Conservation (phyloP, 2,329 filamentous ascomycete genomes). For the Aspergillus hiratsukae region DNA sequence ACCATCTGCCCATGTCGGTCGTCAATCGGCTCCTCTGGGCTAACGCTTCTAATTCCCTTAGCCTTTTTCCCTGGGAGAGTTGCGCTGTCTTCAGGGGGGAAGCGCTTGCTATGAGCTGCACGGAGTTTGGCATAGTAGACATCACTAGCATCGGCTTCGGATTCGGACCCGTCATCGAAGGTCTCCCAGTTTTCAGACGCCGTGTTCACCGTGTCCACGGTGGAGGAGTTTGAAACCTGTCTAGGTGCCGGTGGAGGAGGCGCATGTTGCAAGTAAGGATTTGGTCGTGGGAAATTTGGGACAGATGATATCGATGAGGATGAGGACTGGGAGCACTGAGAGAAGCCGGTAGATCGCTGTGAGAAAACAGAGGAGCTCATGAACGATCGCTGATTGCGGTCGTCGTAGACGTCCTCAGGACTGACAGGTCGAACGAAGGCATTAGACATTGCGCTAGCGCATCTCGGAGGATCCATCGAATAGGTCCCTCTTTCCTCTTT, state of each 20-base stretch:
- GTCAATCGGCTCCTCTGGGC: constrained; percentile 37
- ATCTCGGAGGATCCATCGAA: constrained; percentile 43
- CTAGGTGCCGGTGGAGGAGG: constrained; percentile 47
- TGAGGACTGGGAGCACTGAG: constrained; percentile 41
- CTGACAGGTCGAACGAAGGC: constrained; percentile 54
- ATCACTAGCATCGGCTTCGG: constrained; percentile 69
- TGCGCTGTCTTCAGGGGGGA: constrained; percentile 39
- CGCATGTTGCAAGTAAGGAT: constrained; percentile 33
- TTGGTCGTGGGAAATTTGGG: constrained; percentile 29
- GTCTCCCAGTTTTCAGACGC: constrained; percentile 98
- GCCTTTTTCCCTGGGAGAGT: constrained; percentile 38
- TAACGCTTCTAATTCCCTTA: constrained; percentile 46
- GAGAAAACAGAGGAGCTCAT: constrained; percentile 42
- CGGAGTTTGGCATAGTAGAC: constrained; percentile 75
- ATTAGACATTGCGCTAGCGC: constrained; percentile 47
- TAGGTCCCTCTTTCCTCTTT: constrained; percentile 34
- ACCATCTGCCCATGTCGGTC: constrained; percentile 42
- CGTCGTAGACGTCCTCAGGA: constrained; percentile 85
- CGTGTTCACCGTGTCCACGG: constrained; percentile 61
- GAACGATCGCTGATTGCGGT: constrained; percentile 49
- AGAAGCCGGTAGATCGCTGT: constrained; percentile 34
- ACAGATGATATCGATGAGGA: constrained; percentile 33
- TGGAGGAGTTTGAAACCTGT: constrained; percentile 69
- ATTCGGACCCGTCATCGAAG: constrained; percentile 78
- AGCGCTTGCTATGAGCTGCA: constrained; percentile 63